These are phyloP conservation scores for Phylloporus sp. DNA, from an alignment of 1,284 basidiomycete genomes.

Conservation along the genomic window DNA sequence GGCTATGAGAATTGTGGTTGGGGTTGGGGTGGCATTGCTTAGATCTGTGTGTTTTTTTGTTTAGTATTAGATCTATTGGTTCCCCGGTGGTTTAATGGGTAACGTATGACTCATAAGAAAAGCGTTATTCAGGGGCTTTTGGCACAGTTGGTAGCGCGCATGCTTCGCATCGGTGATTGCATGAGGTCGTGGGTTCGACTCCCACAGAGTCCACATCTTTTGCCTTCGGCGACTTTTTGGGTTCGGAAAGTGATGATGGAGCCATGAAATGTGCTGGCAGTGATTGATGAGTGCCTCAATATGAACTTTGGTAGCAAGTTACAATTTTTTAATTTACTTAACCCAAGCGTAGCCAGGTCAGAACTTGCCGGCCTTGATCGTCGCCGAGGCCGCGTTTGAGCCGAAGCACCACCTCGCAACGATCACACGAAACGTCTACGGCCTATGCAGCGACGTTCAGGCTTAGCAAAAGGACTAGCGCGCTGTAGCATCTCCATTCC, in stretches of 20 bases:
- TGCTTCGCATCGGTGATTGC: conserved; percentile 39
- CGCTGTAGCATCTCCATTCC: conserved; percentile 53
- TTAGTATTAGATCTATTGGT: background rate
- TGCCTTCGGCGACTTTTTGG: background rate
- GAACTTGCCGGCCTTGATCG: background rate
- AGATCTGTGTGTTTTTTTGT: conserved; percentile 18
- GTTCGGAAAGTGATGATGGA: too few species aligned
- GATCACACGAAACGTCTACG: conserved; percentile 2
- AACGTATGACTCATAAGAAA: background rate
- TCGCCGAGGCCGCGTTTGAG: background rate
- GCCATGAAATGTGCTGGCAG: too few species aligned
- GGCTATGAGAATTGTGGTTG: conserved; percentile 14
- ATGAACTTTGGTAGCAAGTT: too few species aligned
- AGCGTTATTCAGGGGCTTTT: conserved; percentile 21
- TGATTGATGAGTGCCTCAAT: too few species aligned
- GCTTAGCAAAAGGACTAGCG: conserved; percentile 48
- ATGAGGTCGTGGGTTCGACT: conserved; percentile 44
- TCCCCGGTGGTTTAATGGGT: background rate
- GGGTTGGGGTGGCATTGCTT: conserved; percentile 10
- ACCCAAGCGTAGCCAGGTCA: background rate
- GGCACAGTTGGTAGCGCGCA: conserved; percentile 46
- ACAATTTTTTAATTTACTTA: too few species aligned
- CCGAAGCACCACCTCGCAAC: conserved; percentile 1
- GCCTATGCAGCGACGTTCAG: conserved; percentile 61
- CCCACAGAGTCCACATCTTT: conserved; percentile 44